Evolutionary conservation across 176 grass and related monocot genomes (phyloP), one percentile per base, ranked within the genome.

Genomic region (Aegilops sharonensis): DNA sequence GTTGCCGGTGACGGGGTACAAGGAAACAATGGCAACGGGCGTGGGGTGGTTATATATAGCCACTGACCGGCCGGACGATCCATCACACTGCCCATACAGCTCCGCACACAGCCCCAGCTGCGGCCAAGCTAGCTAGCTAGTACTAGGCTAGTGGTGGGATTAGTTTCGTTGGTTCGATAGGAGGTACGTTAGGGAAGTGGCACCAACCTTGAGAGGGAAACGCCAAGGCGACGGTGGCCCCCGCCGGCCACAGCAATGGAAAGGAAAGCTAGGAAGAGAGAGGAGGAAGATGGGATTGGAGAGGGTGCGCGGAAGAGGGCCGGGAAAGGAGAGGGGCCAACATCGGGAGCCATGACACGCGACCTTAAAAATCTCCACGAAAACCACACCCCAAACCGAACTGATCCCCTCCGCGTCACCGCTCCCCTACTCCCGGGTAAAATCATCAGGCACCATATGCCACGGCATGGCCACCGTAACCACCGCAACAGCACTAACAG

Each of bases 361-460:
- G 81, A 94, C 95, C 88, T 92, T 93, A 94, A 94, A 97, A 97
- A 92, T 97, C 91, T 90, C 64, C 13, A 11, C 56, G 89, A 95
- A 95, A 95, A 97, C 75, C 68, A 88, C 74, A 75, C 59, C 14
- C 86, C 43, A 81, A 92, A 88, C 88, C 17, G 73, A 52, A 77
- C 47, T 75, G 72, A 75, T 75, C 72, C 72, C 70, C 90, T 50
- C 40, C 9, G 73, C 86, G 48, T 87, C 40, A 43, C 35, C 35
- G 39, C 39, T 40, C 39, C 9, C 39, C 39, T 8, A 10, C 8
- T 42, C 39, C 39, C 9, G 39, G 39, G 39, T 42, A 42, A 42
- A 42, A 42, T 42, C 39, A 42, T 42, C 39, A 10, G 39, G 2
- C 39, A 42, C 39, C 39, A 42, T 42, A 42, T 42, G 39, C 39